Base-by-base conservation (phyloP, 225 moss, liverwort and hornwort genomes). In the Anthoceros angustus region DNA sequence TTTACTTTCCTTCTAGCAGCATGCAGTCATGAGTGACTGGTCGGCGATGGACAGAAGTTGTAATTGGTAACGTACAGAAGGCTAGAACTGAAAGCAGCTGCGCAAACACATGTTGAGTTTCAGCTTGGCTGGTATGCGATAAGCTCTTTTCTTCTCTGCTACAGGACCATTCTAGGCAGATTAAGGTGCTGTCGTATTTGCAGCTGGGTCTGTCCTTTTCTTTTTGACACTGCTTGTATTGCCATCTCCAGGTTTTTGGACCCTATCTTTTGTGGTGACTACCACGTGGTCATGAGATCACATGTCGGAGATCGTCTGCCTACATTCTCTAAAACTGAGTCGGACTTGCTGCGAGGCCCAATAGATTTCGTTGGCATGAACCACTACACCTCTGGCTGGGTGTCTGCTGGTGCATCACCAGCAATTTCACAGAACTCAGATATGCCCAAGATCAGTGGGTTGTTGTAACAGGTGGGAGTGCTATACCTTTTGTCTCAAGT, bases 321-420 rank as follows among this genome's bases (percentile, higher is more conserved):
- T 11, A 48, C 66, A 0, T 94, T 94, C 64, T 66, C 84, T 12
- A 9, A 67, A 2, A 40, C 72, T 16, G 86, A 90, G 65, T 63
- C 71, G 66, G 67, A 74, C 40, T 65, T 88, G 49, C 74, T 94
- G 67, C 74, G 67, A 2, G 74, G 79, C 6, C 87, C 90, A 7
- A 42, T 90, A 63, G 94, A 90, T 82, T 90, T 90, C 69, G 50
- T 94, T 66, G 89, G 92, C 32, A 26, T 93, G 61, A 93, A 93
- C 63, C 92, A 88, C 69, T 93, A 93, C 70, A 86, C 84, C 0
- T 62, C 80, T 63, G 71, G 83, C 32, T 80, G 78, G 66, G 80
- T 90, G 32, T 70, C 84, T 12, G 77, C 65, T 62, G 71, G 79
- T 20, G 74, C 81, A 32, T 65, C 70, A 63, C 78, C 80, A 32